A percentile compares a stretch with the other conserved stretches of the same genome.
These are phyloP conservation scores for Raddia distichophylla DNA, from an alignment of 176 grass and related monocot species.

Conservation along the genomic window DNA sequence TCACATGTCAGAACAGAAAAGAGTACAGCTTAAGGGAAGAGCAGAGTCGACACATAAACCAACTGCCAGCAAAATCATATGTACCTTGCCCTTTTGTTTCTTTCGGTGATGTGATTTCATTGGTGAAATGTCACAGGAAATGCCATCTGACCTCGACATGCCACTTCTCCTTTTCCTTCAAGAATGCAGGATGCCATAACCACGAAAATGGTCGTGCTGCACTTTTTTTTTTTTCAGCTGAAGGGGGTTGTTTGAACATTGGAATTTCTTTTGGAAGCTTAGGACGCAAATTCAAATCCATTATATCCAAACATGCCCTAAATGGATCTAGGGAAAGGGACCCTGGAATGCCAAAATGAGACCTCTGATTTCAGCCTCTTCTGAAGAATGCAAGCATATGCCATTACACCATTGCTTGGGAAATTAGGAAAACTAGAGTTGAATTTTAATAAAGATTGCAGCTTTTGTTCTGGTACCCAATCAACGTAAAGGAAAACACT, in stretches of 20 bases:
- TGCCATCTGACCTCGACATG: background rate
- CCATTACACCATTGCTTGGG: background rate
- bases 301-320: background rate
- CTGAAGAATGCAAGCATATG: background rate
- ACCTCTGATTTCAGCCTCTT: background rate
- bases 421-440: background rate
- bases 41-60: constrained; percentile 7
- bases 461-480: background rate
- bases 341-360: background rate
- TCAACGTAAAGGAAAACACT: background rate
- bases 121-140: background rate
- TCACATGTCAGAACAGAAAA: background rate
- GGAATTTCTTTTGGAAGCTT: background rate
- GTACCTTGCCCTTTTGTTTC: background rate
- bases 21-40: background rate
- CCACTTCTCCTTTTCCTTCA: background rate
- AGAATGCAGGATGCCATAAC: background rate
- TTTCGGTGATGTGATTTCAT: background rate
- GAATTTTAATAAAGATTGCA: background rate
- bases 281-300: background rate
- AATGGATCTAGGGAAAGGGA: background rate
- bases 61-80: constrained; percentile 13
- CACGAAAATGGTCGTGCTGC: background rate
- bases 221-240: background rate
- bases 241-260: background rate